Evolutionary conservation across 2,329 filamentous ascomycete species (phyloP).

Genomic region (Cytospora schulzeri): DNA sequence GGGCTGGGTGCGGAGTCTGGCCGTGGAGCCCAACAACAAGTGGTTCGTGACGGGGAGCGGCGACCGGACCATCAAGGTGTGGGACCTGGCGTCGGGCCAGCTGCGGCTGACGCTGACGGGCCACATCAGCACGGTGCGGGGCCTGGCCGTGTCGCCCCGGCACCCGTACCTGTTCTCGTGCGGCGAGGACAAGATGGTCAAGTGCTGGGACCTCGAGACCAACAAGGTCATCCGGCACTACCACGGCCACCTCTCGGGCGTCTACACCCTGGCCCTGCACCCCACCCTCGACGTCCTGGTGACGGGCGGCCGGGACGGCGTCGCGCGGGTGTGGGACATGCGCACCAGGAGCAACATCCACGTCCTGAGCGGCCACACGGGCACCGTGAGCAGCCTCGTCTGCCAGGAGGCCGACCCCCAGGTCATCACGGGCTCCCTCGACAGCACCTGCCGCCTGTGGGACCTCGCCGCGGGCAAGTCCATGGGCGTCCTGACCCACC

Average conservation of each 20-base stretch:
- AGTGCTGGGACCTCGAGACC: constrained; percentile 99
- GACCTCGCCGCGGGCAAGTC: constrained; percentile 95
- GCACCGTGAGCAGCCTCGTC: constrained; percentile 84
- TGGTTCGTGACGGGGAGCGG: constrained; percentile 97
- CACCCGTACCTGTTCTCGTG: constrained; percentile 98
- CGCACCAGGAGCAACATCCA: constrained; percentile 93
- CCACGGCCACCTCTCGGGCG: constrained; percentile 93
- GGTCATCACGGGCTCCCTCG: constrained; percentile 89
- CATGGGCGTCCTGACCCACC: constrained; percentile 93
- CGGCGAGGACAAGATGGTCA: constrained; percentile 99
- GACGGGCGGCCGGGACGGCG: constrained; percentile 91
- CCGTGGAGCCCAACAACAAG: constrained; percentile 93
- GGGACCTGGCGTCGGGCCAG: constrained; percentile 89
- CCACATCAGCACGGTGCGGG: constrained; percentile 90
- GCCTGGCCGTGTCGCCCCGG: constrained; percentile 85
- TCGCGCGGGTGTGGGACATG: constrained; percentile 98
- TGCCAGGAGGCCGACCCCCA: constrained; percentile 97
- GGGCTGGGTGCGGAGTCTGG: constrained; percentile 88
- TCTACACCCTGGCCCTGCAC: constrained; percentile 91
- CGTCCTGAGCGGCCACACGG: constrained; percentile 87
- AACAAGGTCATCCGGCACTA: constrained; percentile 99
- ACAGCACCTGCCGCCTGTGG: constrained; percentile 90
- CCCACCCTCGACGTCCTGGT: constrained; percentile 93
- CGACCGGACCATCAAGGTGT: constrained; percentile 97
- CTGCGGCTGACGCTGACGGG: constrained; percentile 85